phyloP scores from a whole-genome alignment of 179 eudicot species.

The Beta macrorhiza region DNA sequence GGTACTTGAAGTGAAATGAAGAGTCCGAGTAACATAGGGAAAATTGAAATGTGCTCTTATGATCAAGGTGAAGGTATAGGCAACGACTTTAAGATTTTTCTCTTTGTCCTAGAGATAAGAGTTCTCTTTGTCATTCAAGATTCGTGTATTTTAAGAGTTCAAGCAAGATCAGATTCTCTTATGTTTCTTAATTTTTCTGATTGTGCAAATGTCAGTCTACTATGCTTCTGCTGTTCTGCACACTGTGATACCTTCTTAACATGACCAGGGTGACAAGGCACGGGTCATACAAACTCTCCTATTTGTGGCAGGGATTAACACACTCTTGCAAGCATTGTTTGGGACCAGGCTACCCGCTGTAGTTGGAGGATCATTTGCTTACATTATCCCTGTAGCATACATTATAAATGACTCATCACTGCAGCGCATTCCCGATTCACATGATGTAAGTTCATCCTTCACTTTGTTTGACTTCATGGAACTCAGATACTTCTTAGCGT shows the following conservation, averaged over 20 bases:
- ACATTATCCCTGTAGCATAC: conserved; percentile 73
- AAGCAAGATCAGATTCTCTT: too few relatives aligned
- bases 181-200: neutral
- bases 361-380: conserved; percentile 92
- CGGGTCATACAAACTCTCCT: conserved; percentile 88
- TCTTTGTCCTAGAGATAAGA: neutral
- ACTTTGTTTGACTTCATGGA: neutral
- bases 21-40: too few relatives aligned
- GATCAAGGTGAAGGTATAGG: neutral
- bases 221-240: neutral
- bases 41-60: neutral
- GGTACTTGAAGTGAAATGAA: too few relatives aligned
- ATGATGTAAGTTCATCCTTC: conserved; percentile 57
- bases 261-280: conserved; percentile 90
- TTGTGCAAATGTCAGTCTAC: neutral
- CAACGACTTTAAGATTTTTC: neutral
- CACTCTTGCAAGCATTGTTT: conserved; percentile 90
- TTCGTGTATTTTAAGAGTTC: neutral
- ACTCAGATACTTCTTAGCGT: neutral
- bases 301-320: conserved; percentile 91
- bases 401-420: conserved; percentile 84
- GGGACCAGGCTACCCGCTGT: conserved; percentile 95
- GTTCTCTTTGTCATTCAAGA: neutral
- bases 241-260: conserved; percentile 26
- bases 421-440: conserved; percentile 61